phyloP scores from a whole-genome alignment of 106 monocot species.

The Dendrobium huoshanense region DNA sequence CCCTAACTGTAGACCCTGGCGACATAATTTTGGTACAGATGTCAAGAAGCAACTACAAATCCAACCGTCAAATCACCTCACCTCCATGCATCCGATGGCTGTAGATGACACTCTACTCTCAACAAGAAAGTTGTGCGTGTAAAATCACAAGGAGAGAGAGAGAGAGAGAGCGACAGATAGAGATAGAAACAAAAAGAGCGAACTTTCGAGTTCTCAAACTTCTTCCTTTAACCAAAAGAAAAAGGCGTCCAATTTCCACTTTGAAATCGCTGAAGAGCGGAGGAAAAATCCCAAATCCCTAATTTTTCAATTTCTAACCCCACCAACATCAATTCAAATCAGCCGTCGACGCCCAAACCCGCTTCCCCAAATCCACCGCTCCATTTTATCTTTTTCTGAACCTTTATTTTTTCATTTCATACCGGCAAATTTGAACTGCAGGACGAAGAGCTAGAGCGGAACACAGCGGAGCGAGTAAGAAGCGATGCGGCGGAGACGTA shows the following conservation, averaged over 20 bases:
- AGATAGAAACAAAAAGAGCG: neutral
- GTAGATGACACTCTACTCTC: no score
- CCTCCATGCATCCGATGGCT: neutral
- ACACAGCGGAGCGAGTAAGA: neutral
- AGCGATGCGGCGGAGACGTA: slow-evolving; percentile 1
- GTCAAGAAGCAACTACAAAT: neutral
- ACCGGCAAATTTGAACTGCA: neutral
- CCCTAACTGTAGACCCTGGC: no score
- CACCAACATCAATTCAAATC: neutral
- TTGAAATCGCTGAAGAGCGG: neutral
- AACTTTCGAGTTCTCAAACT: neutral
- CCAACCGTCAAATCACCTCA: neutral
- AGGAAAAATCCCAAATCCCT: neutral
- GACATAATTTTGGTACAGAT: no score
- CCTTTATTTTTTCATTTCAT: neutral
- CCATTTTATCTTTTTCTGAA: neutral
- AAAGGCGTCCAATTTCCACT: neutral
- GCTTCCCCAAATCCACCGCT: neutral
- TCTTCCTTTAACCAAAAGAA: neutral
- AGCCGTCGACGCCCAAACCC: neutral
- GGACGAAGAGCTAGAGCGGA: neutral
- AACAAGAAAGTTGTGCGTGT: no score
- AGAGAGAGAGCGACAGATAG: neutral
- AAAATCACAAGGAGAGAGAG: neutral
- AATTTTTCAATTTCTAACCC: neutral